Conservation (phyloP, 2,329 filamentous ascomycete genomes). For the Pseudogymnoascus sp. region DNA sequence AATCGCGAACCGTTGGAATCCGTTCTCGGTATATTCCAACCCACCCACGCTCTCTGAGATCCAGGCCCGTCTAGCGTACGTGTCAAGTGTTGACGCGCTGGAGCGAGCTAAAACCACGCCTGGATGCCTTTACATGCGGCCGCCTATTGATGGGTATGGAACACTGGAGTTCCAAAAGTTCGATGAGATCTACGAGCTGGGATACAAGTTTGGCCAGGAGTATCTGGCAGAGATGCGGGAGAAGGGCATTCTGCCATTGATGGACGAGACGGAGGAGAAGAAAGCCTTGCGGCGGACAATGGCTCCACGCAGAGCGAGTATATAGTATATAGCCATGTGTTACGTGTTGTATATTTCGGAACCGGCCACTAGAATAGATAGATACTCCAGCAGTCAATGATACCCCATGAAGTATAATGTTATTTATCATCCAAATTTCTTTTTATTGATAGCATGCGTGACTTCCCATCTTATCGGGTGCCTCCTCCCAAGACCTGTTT, state of each 20-base stretch:
- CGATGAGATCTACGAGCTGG: conserved; percentile 89
- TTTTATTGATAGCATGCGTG: not conserved
- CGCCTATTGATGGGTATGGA: conserved; percentile 86
- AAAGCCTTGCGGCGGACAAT: conserved; percentile 69
- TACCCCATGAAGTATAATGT: not conserved
- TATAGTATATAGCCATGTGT: conserved; percentile 35
- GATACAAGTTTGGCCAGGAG: conserved; percentile 76
- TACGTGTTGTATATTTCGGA: not conserved
- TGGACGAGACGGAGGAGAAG: conserved; percentile 69
- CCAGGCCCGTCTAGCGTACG: conserved; percentile 88
- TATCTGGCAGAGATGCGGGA: conserved; percentile 71
- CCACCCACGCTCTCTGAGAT: conserved; percentile 94
- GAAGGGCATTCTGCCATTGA: conserved; percentile 64
- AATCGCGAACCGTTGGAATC: conserved; percentile 92
- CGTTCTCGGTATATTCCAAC: conserved; percentile 80
- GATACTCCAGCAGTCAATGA: not conserved
- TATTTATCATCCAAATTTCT: not conserved
- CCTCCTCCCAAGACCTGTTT: not conserved
- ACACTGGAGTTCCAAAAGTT: conserved; percentile 97
- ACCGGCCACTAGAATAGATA: not conserved
- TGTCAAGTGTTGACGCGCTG: conserved; percentile 87
- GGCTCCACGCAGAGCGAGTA: conserved; percentile 71
- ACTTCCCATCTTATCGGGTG: not conserved
- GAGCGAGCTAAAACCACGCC: conserved; percentile 86
- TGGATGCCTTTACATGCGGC: conserved; percentile 93